Base-by-base conservation (phyloP, 176 grass and related monocot genomes). In the Cocos nucifera region DNA sequence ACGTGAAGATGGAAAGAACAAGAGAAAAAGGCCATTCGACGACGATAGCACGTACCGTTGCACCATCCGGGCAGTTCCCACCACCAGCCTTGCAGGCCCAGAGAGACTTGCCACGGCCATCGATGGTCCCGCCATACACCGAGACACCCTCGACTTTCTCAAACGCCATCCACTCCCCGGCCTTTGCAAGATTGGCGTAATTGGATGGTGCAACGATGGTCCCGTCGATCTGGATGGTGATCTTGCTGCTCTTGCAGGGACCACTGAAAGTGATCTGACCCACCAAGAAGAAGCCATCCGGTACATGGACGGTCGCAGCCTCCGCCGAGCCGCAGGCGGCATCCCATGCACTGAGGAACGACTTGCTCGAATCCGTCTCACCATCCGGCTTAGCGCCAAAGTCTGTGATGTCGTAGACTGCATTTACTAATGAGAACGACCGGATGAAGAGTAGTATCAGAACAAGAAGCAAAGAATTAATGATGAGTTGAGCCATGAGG, bases 331-430 rank as follows among this genome's bases (percentile, higher is more conserved):
- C 73, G 75, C 92, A 97, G 50, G 92, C 92, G 22, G 61, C 78
- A 3, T 53, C 62, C 92, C 92, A 97, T 61, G 92, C 87, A 15
- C 58, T 65, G 16, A 73, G 78, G 82, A 97, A 82, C 22, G 92
- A 5, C 4, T 10, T 16, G 62, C 78, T 57, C 19, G 83, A 77
- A 78, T 97, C 87, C 3, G 81, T 59, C 29, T n/a, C 57, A 32
- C 84, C 80, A 30, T 91, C 87, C 17, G 87, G 27, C 1, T 69
- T 77, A 9, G 92, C 92, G 50, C 87, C 87, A 62, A 83, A 97
- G 49, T 79, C 72, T 72, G 39, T 6, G 52, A 97, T 73, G 55
- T 83, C 75, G 75, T 89, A 81, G 49, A 75, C 53, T 4, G 74
- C 23, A 3, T 12, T 65, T 50, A 18, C 70, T 19, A 23, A 60